Evolutionary conservation across 2,329 filamentous ascomycete species (phyloP), one percentile per base, ranked within the genome.

Genomic region (Claviceps lovelessii): DNA sequence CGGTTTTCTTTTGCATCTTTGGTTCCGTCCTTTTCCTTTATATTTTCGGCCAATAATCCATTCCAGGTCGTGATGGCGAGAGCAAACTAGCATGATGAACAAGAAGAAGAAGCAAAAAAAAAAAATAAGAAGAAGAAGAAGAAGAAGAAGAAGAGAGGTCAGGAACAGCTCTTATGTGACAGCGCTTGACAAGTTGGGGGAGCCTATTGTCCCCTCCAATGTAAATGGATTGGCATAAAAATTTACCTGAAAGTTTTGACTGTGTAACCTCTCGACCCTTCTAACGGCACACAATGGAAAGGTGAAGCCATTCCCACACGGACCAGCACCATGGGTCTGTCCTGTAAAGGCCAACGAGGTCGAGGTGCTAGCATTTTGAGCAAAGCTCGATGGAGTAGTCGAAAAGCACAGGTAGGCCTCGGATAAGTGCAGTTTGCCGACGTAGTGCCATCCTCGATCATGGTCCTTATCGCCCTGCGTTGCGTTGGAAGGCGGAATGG

Each of bases 371-470:
- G 91, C 86, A 0, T 85, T 84, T 59, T 83, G 84, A 46, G 88
- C 70, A 70, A 96, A 96, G 72, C 89, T 94, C 10, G 89, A 87
- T 17, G 88, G 84, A 53, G 93, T 88, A 8, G 93, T 96, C 0
- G 90, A 96, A 75, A 98, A 98, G 76, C 90, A 97, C 62, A 98
- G 83, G 71, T 87, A 98, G 62, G 87, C 81, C 72, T 98, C 91
- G 68, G 90, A 96, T 59, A 98, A 75, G 68, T 98, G 91, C 53
- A 98, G 80, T 70, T 90, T 90, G 52, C 93, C 93, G 29, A 85
- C 84, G 73, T 98, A 97, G 67, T 90, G 87, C 71, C 86, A 95
- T 61, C 89, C 88, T 62, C 81, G 78, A 56, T 84, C 83, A 54
- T 80, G 80, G 59, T 84, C 79, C 68, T 84, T 84, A 62, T 88